These are phyloP conservation scores for Mycena galopus DNA, from an alignment of 768 basidiomycete species.

Conservation along the genomic window DNA sequence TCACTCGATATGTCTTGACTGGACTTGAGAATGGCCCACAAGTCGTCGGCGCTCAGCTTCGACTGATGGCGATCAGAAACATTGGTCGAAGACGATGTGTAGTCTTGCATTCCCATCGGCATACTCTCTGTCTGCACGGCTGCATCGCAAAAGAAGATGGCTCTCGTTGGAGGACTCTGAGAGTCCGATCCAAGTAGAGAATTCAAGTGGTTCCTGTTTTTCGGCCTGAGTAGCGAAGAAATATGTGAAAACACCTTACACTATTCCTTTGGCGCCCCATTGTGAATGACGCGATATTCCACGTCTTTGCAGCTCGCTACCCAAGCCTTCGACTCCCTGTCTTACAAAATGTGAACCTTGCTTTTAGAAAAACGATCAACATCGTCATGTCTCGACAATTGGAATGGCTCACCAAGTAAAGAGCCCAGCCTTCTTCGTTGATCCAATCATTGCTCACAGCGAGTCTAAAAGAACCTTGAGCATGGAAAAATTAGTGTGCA, in stretches of 20 bases:
- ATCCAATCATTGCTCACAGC: conserved; percentile 78
- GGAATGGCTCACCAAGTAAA: conserved; percentile 65
- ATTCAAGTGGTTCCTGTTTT: conserved; percentile 63
- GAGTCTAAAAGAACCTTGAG: conserved; percentile 53
- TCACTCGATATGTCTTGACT: conserved; percentile 82
- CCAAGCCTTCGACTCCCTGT: conserved; percentile 74
- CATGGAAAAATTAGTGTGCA: background rate
- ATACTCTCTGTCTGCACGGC: conserved; percentile 73
- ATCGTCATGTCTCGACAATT: background rate
- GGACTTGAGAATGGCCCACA: conserved; percentile 79
- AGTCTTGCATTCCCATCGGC: conserved; percentile 41
- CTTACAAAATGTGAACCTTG: conserved; percentile 80
- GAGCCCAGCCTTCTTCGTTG: conserved; percentile 78
- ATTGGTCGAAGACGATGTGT: conserved; percentile 47
- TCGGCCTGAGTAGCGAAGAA: background rate
- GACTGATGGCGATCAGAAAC: conserved; percentile 67
- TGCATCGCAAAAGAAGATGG: conserved; percentile 69
- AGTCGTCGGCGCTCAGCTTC: conserved; percentile 69
- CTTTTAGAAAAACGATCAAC: conserved; percentile 46
- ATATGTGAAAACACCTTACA: conserved; percentile 55
- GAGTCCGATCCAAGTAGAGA: conserved; percentile 59
- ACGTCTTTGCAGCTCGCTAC: conserved; percentile 74
- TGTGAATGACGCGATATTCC: conserved; percentile 76
- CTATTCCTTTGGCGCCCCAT: conserved; percentile 82
- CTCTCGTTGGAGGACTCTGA: conserved; percentile 63